Percentiles rank a stretch among this genome's conserved stretches.
Evolutionary conservation across 2,329 filamentous ascomycete genomes (phyloP).

Genomic region (Fusarium verticillioides): DNA sequence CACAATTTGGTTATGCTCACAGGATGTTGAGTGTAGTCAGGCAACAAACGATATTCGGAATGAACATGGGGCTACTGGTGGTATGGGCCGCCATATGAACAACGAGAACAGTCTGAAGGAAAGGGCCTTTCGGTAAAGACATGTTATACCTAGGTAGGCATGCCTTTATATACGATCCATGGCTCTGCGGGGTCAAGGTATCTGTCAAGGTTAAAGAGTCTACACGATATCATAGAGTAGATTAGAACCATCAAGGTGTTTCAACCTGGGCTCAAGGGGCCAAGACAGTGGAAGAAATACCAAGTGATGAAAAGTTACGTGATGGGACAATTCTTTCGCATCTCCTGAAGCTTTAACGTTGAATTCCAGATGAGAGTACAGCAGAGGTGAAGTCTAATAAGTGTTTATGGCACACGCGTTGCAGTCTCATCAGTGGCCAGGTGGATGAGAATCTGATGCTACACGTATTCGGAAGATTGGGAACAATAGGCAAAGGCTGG

Average conservation of each 20-base stretch:
- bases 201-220: background rate
- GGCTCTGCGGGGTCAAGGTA: conserved; percentile 13
- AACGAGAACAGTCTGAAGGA: background rate
- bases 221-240: conserved; percentile 1
- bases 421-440: background rate
- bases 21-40: background rate
- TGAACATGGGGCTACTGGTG: background rate
- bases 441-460: background rate
- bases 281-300: background rate
- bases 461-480: background rate
- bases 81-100: background rate
- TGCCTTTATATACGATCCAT: conserved; percentile 23
- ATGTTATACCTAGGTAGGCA: background rate
- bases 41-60: background rate
- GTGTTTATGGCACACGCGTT: background rate
- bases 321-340: background rate
- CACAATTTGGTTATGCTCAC: background rate
- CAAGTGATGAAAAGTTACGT: background rate
- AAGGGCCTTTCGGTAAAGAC: background rate
- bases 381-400: background rate
- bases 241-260: conserved; percentile 29
- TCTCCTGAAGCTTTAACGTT: background rate
- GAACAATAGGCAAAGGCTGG: background rate
- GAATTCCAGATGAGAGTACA: background rate
- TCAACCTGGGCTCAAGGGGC: background rate